phyloP scores from a whole-genome alignment of 495 filamentous ascomycete genomes.

The Hamigera avellanea region DNA sequence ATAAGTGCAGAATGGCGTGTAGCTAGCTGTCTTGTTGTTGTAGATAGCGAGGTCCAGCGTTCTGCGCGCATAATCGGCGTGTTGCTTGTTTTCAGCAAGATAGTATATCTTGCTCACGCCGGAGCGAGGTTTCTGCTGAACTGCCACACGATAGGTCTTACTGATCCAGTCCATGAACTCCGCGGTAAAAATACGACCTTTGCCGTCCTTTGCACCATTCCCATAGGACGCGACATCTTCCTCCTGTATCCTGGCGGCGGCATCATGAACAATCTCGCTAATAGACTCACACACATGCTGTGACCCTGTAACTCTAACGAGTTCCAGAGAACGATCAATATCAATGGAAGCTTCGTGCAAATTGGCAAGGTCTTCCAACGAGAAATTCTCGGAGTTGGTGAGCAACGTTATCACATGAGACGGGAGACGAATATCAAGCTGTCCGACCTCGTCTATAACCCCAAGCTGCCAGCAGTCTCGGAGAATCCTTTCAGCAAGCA shows the following conservation, averaged over 20 bases:
- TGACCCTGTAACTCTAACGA: conserved; percentile 32
- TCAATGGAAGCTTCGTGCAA: conserved; percentile 32
- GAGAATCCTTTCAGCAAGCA: conserved; percentile 27
- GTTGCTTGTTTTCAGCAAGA: conserved; percentile 21
- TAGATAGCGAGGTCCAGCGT: conserved; percentile 22
- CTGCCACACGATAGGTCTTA: conserved; percentile 17
- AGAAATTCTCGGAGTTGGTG: conserved; percentile 21
- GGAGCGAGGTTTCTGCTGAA: conserved; percentile 9
- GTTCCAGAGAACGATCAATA: conserved; percentile 17
- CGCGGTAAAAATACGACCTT: conserved; percentile 6
- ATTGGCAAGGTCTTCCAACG: conserved; percentile 31
- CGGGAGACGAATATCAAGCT: conserved; percentile 27
- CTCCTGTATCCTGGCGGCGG: conserved; percentile 21
- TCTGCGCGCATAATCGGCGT: conserved; percentile 24
- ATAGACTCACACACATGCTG: conserved; percentile 25
- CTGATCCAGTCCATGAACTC: conserved; percentile 25
- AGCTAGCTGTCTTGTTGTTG: conserved; percentile 5
- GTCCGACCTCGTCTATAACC: conserved; percentile 25
- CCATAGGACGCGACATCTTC: conserved; percentile 13
- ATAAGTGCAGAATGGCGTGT: conserved; percentile 26
- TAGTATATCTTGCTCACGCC: conserved; percentile 16
- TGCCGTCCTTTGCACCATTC: conserved; percentile 1
- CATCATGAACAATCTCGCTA: conserved; percentile 28
- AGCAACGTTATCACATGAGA: conserved; percentile 16
- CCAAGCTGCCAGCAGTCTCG: conserved; percentile 33